Percentiles rank a stretch among this genome's conserved stretches.
These are phyloP conservation scores for Candida arabinofermentans DNA, from an alignment of 805 yeast species.

Conservation along the genomic window DNA sequence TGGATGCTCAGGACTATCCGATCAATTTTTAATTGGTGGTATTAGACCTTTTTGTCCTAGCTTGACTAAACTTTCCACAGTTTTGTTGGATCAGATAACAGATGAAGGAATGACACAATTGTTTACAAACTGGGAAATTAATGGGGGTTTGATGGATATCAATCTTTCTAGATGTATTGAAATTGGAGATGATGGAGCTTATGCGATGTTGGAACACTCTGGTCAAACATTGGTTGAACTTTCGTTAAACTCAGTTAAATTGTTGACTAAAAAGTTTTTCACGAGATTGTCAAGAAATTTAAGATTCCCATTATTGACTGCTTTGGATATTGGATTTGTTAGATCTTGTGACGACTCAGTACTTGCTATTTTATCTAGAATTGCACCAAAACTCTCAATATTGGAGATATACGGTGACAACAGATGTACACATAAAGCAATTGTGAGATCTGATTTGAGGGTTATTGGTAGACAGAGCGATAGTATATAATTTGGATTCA, in stretches of 20 bases:
- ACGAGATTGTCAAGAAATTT: constrained; percentile 40
- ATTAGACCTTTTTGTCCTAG: constrained; percentile 52
- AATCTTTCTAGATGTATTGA: constrained; percentile 63
- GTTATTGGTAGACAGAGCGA: constrained; percentile 77
- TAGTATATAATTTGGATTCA: constrained; percentile 32
- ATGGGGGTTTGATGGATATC: constrained; percentile 57
- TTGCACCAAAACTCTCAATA: constrained; percentile 58
- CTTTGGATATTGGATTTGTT: constrained; percentile 76
- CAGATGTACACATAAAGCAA: constrained; percentile 55
- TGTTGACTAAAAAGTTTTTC: constrained; percentile 48
- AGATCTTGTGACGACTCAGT: constrained; percentile 68
- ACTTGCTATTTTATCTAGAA: constrained; percentile 50
- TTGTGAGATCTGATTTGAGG: constrained; percentile 48
- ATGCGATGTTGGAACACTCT: constrained; percentile 59
- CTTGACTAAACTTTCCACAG: constrained; percentile 56
- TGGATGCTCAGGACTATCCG: constrained; percentile 74
- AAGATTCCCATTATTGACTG: constrained; percentile 56
- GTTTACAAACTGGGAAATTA: constrained; percentile 52
- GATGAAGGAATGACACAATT: constrained; percentile 60
- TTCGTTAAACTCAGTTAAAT: constrained; percentile 68
- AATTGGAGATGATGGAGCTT: constrained; percentile 59
- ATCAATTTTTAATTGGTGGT: constrained; percentile 54
- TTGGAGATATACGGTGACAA: constrained; percentile 82
- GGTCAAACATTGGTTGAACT: constrained; percentile 63
- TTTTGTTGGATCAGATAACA: constrained; percentile 58